These are phyloP conservation scores for Gentiana macrophylla DNA, from an alignment of 257 asterid species.

Conservation along the genomic window DNA sequence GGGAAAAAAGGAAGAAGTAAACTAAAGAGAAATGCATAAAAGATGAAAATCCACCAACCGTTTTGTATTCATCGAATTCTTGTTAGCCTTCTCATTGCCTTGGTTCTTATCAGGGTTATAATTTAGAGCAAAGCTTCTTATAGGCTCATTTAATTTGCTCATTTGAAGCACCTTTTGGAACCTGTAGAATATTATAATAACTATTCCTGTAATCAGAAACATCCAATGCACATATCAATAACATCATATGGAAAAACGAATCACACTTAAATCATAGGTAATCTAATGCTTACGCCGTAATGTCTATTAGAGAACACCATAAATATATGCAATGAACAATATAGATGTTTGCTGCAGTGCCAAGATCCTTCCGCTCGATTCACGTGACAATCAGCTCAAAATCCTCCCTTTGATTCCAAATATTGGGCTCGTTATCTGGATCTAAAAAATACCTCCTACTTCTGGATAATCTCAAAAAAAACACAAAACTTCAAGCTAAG, in stretches of 20 bases:
- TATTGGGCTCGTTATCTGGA: constrained; percentile 27
- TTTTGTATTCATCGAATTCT: too few relatives aligned
- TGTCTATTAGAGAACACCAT: constrained; percentile 41
- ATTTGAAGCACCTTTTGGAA: constrained; percentile 69
- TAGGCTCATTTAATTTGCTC: constrained; percentile 82
- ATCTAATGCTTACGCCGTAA: constrained; percentile 61
- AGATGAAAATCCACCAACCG: too few relatives aligned
- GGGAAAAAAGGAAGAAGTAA: too few relatives aligned
- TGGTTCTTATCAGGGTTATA: too few relatives aligned
- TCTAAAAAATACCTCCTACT: neutral
- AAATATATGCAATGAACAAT: constrained; percentile 34
- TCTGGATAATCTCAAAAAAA: too few relatives aligned
- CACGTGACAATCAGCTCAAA: constrained; percentile 30
- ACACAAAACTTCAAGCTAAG: too few relatives aligned
- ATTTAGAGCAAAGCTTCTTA: too few relatives aligned
- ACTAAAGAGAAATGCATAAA: too few relatives aligned
- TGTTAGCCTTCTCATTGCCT: too few relatives aligned
- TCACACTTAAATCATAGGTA: neutral
- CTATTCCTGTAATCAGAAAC: constrained; percentile 46
- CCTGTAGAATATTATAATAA: constrained; percentile 74
- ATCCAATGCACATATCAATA: neutral
- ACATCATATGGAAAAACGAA: neutral
- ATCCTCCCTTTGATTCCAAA: constrained; percentile 3
- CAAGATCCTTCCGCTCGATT: constrained; percentile 20
- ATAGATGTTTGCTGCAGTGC: constrained; percentile 53